phyloP scores from a whole-genome alignment of 2,329 filamentous ascomycete genomes.

The Ascochyta koolunga region DNA sequence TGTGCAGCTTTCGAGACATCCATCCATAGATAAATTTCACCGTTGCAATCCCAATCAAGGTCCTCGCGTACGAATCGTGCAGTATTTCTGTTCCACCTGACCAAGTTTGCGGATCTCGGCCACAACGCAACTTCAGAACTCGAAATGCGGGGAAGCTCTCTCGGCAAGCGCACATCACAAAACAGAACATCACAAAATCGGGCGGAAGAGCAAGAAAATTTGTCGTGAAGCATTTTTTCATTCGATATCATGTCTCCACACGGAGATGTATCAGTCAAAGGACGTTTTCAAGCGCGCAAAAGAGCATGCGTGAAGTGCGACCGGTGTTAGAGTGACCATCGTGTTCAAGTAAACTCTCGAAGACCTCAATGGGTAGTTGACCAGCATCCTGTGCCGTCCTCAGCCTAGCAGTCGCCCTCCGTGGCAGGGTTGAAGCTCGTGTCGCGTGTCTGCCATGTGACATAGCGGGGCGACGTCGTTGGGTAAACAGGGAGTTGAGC shows the following conservation, averaged over 20 bases:
- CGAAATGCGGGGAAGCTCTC: constrained; percentile 18
- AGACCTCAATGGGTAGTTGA: constrained; percentile 45
- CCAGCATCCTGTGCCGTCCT: constrained; percentile 39
- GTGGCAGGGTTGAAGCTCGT: constrained; percentile 30
- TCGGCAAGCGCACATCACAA: constrained; percentile 19
- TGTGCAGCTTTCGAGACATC: too few relatives aligned
- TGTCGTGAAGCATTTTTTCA: constrained; percentile 48
- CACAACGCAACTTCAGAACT: constrained; percentile 6
- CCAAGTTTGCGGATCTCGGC: background rate
- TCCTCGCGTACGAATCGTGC: too few relatives aligned
- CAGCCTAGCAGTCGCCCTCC: constrained; percentile 38
- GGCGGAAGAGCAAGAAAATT: background rate
- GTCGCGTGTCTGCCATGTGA: constrained; percentile 34
- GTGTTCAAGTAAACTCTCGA: constrained; percentile 44
- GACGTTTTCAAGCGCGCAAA: constrained; percentile 29
- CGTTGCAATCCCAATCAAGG: too few relatives aligned
- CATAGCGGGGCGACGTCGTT: constrained; percentile 30
- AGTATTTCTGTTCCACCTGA: too few relatives aligned
- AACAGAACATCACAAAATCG: constrained; percentile 16
- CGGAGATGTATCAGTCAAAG: constrained; percentile 47
- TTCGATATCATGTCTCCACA: constrained; percentile 45
- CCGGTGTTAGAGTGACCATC: constrained; percentile 49
- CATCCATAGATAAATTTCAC: too few relatives aligned
- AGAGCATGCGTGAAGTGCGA: constrained; percentile 17
- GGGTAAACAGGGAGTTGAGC: constrained; percentile 32